Conservation (phyloP, 768 basidiomycete genomes). For the Leccinum subtestaceum region DNA sequence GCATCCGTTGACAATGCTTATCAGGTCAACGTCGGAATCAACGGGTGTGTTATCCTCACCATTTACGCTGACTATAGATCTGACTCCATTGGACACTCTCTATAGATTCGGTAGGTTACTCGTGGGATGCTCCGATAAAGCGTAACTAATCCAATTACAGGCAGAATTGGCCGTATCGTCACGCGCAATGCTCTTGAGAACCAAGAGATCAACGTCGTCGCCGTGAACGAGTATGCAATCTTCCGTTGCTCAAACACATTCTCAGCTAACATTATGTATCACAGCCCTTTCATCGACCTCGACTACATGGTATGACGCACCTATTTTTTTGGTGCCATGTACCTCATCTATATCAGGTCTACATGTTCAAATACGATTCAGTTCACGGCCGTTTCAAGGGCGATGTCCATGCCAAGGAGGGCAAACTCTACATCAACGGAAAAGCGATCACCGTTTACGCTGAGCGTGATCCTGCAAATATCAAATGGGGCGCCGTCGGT, state of each 20-base stretch:
- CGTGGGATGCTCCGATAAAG: background rate
- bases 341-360: slow-evolving; percentile 53
- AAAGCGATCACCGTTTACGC: slow-evolving; percentile 73
- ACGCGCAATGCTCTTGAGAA: slow-evolving; percentile 86
- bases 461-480: slow-evolving; percentile 84
- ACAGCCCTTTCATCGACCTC: slow-evolving; percentile 94
- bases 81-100: slow-evolving; percentile 11
- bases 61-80: slow-evolving; percentile 3
- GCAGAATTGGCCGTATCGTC: slow-evolving; percentile 99
- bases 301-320: slow-evolving; percentile 80
- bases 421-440: slow-evolving; percentile 85
- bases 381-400: slow-evolving; percentile 94
- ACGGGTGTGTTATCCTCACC: slow-evolving; percentile 61
- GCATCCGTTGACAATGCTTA: slow-evolving; percentile 4
- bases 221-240: slow-evolving; percentile 83
- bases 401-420: slow-evolving; percentile 73
- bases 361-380: slow-evolving; percentile 98
- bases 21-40: slow-evolving; percentile 90
- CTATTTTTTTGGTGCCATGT: background rate
- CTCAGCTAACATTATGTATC: slow-evolving; percentile 3
- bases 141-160: slow-evolving; percentile 34
- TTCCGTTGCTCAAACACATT: background rate
- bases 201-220: slow-evolving; percentile 79
- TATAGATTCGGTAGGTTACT: slow-evolving; percentile 65
- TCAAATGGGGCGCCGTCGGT: slow-evolving; percentile 76